A percentile compares a stretch with the other conserved stretches of the same genome.
These are phyloP conservation scores for Wickerhamomyces subpelliculosus DNA, from an alignment of 805 yeast species.

Conservation along the genomic window DNA sequence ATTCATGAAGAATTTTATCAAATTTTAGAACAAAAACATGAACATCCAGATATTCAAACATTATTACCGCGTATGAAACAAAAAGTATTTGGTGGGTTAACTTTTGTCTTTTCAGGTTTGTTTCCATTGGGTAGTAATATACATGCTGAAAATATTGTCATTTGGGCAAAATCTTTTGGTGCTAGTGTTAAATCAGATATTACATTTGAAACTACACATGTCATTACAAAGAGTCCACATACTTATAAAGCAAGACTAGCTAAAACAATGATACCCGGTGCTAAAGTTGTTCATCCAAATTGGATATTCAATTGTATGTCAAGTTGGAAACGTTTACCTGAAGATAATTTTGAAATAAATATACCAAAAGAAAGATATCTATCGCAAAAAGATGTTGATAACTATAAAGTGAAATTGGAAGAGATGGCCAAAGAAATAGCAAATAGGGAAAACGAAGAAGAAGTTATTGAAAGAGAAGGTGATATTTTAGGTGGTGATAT, in stretches of 20 bases:
- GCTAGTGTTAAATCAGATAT: slow-evolving; percentile 74
- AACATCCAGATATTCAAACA: slow-evolving; percentile 58
- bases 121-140: slow-evolving; percentile 75
- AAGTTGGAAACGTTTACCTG: slow-evolving; percentile 67
- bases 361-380: slow-evolving; percentile 42
- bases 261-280: slow-evolving; percentile 45
- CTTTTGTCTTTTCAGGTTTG: slow-evolving; percentile 81
- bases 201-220: slow-evolving; percentile 73
- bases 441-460: slow-evolving; percentile 38
- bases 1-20: slow-evolving; percentile 67
- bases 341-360: slow-evolving; percentile 46
- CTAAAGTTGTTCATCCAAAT: slow-evolving; percentile 80
- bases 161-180: slow-evolving; percentile 91
- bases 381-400: slow-evolving; percentile 32
- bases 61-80: slow-evolving; percentile 72
- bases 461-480: slow-evolving; percentile 34
- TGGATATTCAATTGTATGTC: slow-evolving; percentile 89
- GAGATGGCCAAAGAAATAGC: slow-evolving; percentile 28
- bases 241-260: slow-evolving; percentile 86
- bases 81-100: slow-evolving; percentile 58
- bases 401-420: slow-evolving; percentile 24
- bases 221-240: slow-evolving; percentile 71
- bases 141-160: slow-evolving; percentile 76
- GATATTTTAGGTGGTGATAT: slow-evolving; percentile 27
- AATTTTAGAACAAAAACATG: slow-evolving; percentile 34